A percentile compares a stretch with the other conserved stretches of the same genome.
These are phyloP conservation scores for Vishniacozyma victoriae DNA, from an alignment of 768 basidiomycete species.

Conservation along the genomic window DNA sequence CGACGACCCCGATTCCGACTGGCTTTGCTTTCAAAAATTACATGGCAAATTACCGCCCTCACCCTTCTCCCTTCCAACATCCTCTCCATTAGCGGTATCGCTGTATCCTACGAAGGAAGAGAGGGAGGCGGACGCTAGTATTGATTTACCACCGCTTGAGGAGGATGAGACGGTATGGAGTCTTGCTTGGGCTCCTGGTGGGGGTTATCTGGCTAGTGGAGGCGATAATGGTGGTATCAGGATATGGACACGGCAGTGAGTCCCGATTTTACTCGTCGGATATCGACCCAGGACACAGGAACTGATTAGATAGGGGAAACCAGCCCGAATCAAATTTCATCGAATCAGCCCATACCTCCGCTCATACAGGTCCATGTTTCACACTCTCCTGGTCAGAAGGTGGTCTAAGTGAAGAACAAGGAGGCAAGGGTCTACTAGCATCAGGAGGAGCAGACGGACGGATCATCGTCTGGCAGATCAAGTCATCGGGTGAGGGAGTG, in stretches of 20 bases:
- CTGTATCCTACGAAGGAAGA: constrained; percentile 14
- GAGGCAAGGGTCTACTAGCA: constrained; percentile 69
- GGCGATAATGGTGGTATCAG: constrained; percentile 79
- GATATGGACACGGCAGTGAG: constrained; percentile 65
- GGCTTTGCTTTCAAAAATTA: constrained; percentile 79
- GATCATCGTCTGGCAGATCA: constrained; percentile 73
- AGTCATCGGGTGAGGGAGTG: neutral
- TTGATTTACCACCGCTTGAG: constrained; percentile 36
- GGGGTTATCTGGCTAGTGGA: constrained; percentile 74
- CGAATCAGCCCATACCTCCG: constrained; percentile 25
- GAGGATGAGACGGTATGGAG: constrained; percentile 78
- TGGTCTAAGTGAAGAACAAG: constrained; percentile 11
- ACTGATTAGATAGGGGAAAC: constrained; percentile 30
- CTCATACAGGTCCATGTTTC: constrained; percentile 35
- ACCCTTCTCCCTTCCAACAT: constrained; percentile 5
- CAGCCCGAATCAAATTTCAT: constrained; percentile 29
- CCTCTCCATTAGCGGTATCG: neutral
- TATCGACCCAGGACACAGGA: too few species aligned
- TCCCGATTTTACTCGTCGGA: neutral
- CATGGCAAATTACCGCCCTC: constrained; percentile 28
- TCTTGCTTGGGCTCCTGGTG: constrained; percentile 69
- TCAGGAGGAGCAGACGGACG: constrained; percentile 79
- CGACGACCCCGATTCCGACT: constrained; percentile 90
- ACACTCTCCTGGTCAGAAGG: constrained; percentile 27
- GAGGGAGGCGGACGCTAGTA: constrained; percentile 12